Evolutionary conservation across 2,329 filamentous ascomycete genomes (phyloP).

Genomic region (Dothideomycetidae sp.): DNA sequence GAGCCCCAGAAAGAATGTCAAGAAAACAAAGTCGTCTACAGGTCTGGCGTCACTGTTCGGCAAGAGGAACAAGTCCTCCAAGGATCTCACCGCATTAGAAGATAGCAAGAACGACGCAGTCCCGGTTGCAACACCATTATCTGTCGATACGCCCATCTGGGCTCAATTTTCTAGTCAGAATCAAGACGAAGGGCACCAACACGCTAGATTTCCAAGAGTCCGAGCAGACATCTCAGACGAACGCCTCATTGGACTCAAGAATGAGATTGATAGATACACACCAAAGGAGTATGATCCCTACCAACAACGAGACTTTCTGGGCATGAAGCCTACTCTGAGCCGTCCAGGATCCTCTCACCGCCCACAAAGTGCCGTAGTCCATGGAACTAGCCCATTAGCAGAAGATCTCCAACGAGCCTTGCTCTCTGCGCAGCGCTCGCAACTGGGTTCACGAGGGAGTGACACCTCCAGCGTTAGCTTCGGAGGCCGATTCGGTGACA

Average conservation of each 20-base stretch:
- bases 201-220: conserved; percentile 4
- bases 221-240: conserved; percentile 33
- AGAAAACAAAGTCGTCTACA: conserved; percentile 69
- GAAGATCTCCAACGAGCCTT: conserved; percentile 7
- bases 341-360: conserved; percentile 13
- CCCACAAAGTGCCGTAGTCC: conserved; percentile 17
- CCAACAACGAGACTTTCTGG: conserved; percentile 48
- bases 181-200: conserved; percentile 12
- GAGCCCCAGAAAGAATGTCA: conserved; percentile 17
- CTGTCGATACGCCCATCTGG: conserved; percentile 58
- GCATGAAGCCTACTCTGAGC: conserved; percentile 31
- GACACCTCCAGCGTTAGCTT: conserved; percentile 9
- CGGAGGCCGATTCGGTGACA: conserved; percentile 16
- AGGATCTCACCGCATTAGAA: conserved; percentile 41
- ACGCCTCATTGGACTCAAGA: conserved; percentile 8
- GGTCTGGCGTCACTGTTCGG: conserved; percentile 67
- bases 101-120: conserved; percentile 71
- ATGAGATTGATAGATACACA: conserved; percentile 39
- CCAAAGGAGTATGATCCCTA: conserved; percentile 45
- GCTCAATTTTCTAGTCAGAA: conserved; percentile 49
- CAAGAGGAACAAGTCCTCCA: conserved; percentile 54
- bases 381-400: conserved; percentile 5
- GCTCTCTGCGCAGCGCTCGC: conserved; percentile 9
- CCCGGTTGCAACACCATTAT: conserved; percentile 37
- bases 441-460: conserved; percentile 10